A percentile compares a stretch with the other conserved stretches of the same genome.
Evolutionary conservation across 352 stramenopile species (phyloP).

Genomic region (Phytophthora niederhauseri): DNA sequence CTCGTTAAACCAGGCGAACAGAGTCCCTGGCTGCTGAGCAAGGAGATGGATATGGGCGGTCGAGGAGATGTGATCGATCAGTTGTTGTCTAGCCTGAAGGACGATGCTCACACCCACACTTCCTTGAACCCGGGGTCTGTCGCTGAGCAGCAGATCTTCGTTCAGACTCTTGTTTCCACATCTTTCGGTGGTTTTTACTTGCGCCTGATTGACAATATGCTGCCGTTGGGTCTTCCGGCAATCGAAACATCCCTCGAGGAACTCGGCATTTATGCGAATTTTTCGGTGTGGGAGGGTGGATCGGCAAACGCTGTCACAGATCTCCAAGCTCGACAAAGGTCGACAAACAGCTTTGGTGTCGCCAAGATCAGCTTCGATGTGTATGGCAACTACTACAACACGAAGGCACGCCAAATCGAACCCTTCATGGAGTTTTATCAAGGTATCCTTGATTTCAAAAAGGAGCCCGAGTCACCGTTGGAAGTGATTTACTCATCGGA

Average conservation of each 20-base stretch:
- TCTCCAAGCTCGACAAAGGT: conserved; percentile 45
- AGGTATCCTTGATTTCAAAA: conserved; percentile 75
- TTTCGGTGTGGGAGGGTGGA: conserved; percentile 71
- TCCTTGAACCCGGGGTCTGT: conserved; percentile 24
- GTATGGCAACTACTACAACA: conserved; percentile 92
- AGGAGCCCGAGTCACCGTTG: conserved; percentile 67
- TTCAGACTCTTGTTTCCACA: conserved; percentile 80
- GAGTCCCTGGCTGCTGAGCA: conserved; percentile 76
- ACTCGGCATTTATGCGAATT: conserved; percentile 73
- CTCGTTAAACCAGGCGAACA: conserved; percentile 73
- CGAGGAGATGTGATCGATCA: conserved; percentile 80
- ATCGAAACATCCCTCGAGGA: conserved; percentile 86
- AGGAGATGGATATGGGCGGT: conserved; percentile 80
- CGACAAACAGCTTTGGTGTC: conserved; percentile 72
- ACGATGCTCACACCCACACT: conserved; percentile 38
- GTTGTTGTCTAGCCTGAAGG: conserved; percentile 70
- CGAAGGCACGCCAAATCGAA: conserved; percentile 70
- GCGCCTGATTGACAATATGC: conserved; percentile 83
- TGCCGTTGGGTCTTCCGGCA: conserved; percentile 71
- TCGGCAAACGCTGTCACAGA: conserved; percentile 36
- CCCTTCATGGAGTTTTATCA: conserved; percentile 90
- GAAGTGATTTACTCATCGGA: conserved; percentile 83
- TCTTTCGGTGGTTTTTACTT: conserved; percentile 90
- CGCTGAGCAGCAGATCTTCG: conserved; percentile 59
- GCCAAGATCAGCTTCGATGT: conserved; percentile 80